phyloP scores from a whole-genome alignment of 768 basidiomycete genomes.

The Candolleomyces efflorescens region DNA sequence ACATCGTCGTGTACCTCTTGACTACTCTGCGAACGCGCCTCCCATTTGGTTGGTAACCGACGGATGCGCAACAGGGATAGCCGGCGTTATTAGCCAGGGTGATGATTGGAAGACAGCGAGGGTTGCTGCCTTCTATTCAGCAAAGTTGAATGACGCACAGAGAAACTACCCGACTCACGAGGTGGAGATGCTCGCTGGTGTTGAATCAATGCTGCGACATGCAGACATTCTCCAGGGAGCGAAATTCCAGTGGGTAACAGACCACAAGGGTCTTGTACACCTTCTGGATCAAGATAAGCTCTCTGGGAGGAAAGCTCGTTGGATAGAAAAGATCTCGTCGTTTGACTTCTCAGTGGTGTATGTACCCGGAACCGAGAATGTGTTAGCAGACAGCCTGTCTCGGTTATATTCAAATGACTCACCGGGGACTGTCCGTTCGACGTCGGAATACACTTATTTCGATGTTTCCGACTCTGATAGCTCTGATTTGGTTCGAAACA shows the following conservation, averaged over 20 bases:
- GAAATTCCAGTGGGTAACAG: slow-evolving; percentile 26
- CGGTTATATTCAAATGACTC: slow-evolving; percentile 20
- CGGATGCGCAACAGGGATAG: slow-evolving; percentile 24
- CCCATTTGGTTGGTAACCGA: slow-evolving; percentile 27
- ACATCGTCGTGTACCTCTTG: slow-evolving; percentile 18
- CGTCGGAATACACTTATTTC: slow-evolving; percentile 15
- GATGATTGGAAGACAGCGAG: slow-evolving; percentile 16
- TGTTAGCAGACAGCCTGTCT: slow-evolving; percentile 37
- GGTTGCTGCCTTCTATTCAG: slow-evolving; percentile 28
- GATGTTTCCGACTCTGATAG: slow-evolving; percentile 13
- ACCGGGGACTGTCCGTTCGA: slow-evolving; percentile 16
- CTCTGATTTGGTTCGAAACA: neutral
- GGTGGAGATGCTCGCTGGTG: slow-evolving; percentile 30
- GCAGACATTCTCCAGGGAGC: slow-evolving; percentile 24
- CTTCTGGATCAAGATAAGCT: slow-evolving; percentile 31
- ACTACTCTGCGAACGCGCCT: slow-evolving; percentile 12
- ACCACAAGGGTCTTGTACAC: slow-evolving; percentile 27
- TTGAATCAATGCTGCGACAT: slow-evolving; percentile 29
- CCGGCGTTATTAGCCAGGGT: slow-evolving; percentile 23
- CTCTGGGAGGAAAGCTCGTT: slow-evolving; percentile 29
- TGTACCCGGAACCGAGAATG: slow-evolving; percentile 32
- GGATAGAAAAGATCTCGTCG: slow-evolving; percentile 34
- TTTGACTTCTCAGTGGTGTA: slow-evolving; percentile 34
- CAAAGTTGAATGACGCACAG: slow-evolving; percentile 29
- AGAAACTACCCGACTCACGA: slow-evolving; percentile 37